Conservation (phyloP, 2,329 filamentous ascomycete species). For the Orbilia blumenaviensis region DNA sequence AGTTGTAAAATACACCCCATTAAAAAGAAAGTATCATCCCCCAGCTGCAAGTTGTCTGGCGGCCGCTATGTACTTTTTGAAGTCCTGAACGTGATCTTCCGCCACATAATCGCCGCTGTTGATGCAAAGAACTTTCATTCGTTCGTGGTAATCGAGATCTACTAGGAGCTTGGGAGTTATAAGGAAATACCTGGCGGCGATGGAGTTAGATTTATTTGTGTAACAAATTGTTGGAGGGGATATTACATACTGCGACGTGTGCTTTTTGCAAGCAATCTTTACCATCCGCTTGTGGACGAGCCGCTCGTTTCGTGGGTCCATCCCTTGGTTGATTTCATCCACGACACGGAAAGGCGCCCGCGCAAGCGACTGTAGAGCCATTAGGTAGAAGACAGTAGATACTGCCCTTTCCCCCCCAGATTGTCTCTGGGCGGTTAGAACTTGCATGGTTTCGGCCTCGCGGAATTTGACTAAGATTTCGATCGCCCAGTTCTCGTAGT, state of each 20-base stretch:
- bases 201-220: neutral
- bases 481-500: constrained; percentile 89
- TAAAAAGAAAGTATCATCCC: neutral
- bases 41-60: constrained; percentile 26
- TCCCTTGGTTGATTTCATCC: constrained; percentile 99
- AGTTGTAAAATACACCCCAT: neutral
- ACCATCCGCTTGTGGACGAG: constrained; percentile 99
- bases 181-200: constrained; percentile 77
- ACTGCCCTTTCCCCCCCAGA: constrained; percentile 96
- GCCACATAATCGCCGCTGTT: constrained; percentile 76
- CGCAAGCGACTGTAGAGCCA: constrained; percentile 93
- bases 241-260: constrained; percentile 68
- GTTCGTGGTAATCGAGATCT: constrained; percentile 82
- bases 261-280: constrained; percentile 88
- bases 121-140: constrained; percentile 94
- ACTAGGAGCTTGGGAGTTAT: constrained; percentile 95
- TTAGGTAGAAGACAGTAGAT: constrained; percentile 98
- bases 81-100: constrained; percentile 62
- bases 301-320: constrained; percentile 98
- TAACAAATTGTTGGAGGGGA: neutral
- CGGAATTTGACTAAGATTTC: constrained; percentile 96
- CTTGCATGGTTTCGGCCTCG: constrained; percentile 83
- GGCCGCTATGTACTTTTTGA: constrained; percentile 58
- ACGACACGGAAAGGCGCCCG: constrained; percentile 96
- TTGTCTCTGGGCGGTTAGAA: constrained; percentile 90